A percentile compares a stretch with the other conserved stretches of the same genome.
Evolutionary conservation across 2,329 filamentous ascomycete species (phyloP).

Genomic region (Ophiostoma triangulosporum): DNA sequence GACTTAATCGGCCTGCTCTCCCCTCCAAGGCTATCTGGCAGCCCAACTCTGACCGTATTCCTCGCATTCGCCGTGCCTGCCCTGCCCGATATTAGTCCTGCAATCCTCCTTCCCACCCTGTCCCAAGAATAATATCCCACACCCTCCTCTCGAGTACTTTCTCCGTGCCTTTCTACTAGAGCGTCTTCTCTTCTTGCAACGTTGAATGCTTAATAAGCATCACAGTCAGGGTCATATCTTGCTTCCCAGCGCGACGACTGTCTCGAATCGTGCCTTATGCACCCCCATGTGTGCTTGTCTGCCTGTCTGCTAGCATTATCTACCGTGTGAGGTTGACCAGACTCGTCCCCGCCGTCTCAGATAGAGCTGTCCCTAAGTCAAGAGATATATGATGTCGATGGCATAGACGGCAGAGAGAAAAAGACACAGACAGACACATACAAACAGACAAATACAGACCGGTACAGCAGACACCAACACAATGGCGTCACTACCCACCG

Average conservation of each 20-base stretch:
- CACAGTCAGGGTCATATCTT: too few relatives aligned
- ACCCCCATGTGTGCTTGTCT: neutral
- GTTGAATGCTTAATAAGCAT: too few relatives aligned
- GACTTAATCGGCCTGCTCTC: neutral
- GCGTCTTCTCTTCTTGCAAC: neutral
- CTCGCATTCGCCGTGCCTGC: neutral
- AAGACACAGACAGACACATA: neutral
- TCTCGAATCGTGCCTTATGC: too few relatives aligned
- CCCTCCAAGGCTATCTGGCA: neutral
- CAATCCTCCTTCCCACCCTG: neutral
- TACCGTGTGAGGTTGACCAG: neutral
- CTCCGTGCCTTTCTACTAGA: neutral
- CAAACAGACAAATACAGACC: neutral
- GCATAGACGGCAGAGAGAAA: neutral
- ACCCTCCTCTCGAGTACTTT: neutral
- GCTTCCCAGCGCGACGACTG: too few relatives aligned
- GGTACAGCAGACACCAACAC: neutral
- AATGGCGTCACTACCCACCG: constrained; percentile 34
- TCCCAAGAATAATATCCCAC: too few relatives aligned
- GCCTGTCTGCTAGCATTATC: neutral
- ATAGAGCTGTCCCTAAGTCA: neutral
- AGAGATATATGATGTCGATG: too few relatives aligned
- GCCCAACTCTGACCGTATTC: neutral
- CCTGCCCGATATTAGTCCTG: neutral
- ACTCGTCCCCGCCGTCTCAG: neutral